These are phyloP conservation scores for Pseudocohnilembus persalinus DNA, from an alignment of 169 alveolate genomes.

Conservation along the genomic window DNA sequence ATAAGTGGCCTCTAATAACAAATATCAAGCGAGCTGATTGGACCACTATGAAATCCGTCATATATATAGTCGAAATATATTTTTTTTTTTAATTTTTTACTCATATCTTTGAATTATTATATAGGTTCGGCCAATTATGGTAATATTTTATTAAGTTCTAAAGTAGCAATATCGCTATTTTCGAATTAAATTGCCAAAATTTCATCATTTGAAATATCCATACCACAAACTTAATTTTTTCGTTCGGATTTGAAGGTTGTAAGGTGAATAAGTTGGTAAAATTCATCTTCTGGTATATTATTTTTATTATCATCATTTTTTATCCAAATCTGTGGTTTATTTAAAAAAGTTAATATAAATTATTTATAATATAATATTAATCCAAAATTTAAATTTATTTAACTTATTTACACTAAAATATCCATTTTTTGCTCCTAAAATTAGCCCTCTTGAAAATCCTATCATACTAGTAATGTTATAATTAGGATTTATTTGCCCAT, in stretches of 20 bases:
- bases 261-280: neutral
- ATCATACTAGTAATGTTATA: neutral
- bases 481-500: neutral
- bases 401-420: constrained; percentile 34
- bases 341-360: neutral
- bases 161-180: constrained; percentile 21
- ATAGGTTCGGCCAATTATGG: constrained; percentile 1
- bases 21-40: constrained; percentile 68
- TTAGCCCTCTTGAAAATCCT: constrained; percentile 62
- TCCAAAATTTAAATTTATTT: too few species aligned
- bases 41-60: constrained; percentile 47
- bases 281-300: constrained; percentile 27
- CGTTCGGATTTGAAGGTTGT: constrained; percentile 14
- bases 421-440: constrained; percentile 63
- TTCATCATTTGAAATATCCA: constrained; percentile 11
- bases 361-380: too few species aligned
- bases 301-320: constrained; percentile 59
- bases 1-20: constrained; percentile 69
- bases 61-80: constrained; percentile 22
- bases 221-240: constrained; percentile 21
- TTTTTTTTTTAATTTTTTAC: constrained; percentile 4
- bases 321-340: constrained; percentile 45
- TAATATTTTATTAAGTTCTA: constrained; percentile 20
- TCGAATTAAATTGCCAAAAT: constrained; percentile 14
- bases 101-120: neutral